Percentiles rank a stretch among this genome's conserved stretches.
Conservation (phyloP, 768 basidiomycete species). For the Lactarius vividus region DNA sequence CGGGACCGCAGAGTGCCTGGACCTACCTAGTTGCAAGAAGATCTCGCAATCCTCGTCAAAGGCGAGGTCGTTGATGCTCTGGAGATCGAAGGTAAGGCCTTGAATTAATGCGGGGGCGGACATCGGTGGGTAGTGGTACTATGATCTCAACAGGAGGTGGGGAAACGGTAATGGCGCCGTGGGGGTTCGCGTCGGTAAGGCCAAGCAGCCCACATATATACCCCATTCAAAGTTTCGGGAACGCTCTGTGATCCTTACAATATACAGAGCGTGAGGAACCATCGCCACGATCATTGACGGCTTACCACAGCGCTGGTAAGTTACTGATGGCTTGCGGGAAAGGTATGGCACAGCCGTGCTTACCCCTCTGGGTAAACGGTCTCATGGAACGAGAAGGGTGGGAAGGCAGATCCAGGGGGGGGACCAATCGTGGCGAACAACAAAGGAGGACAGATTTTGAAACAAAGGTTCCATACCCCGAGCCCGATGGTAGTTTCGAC, state of each 20-base stretch:
- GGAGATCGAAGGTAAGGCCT: slow-evolving; percentile 1
- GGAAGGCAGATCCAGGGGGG: slow-evolving; percentile 10
- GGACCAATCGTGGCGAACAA: slow-evolving; percentile 8
- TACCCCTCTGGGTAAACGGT: slow-evolving; percentile 16
- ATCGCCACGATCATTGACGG: slow-evolving; percentile 9
- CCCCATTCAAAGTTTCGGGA: background rate
- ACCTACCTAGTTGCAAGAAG: slow-evolving; percentile 18
- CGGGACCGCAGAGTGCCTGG: background rate
- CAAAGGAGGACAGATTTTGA: background rate
- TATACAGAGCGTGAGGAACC: slow-evolving; percentile 5
- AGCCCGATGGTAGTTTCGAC: background rate
- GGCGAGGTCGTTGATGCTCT: slow-evolving; percentile 13
- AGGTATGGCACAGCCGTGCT: background rate
- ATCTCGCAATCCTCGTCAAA: slow-evolving; percentile 17
- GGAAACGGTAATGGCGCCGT: background rate
- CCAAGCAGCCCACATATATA: slow-evolving; percentile 20
- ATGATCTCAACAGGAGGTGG: background rate
- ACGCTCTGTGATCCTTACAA: background rate
- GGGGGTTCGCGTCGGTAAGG: background rate
- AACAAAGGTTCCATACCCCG: background rate
- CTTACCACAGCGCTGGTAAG: slow-evolving; percentile 7
- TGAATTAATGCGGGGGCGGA: background rate
- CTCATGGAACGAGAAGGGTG: slow-evolving; percentile 7
- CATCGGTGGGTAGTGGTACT: background rate
- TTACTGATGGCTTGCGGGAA: background rate